Base-by-base conservation (phyloP, 768 basidiomycete genomes). In the Obba rivulosa region DNA sequence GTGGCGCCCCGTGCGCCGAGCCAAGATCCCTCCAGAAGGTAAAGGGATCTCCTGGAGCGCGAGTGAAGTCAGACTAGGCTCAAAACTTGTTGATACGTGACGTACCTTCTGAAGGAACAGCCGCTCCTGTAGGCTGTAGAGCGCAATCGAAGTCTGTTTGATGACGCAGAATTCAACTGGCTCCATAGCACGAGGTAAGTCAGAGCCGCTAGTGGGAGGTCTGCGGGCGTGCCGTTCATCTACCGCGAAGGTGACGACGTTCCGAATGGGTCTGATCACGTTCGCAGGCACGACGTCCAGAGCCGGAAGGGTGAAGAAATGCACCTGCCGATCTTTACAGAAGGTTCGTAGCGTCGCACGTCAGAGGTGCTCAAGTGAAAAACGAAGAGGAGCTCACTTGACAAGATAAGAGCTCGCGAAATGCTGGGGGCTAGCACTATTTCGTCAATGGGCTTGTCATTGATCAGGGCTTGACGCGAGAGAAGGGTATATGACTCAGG, bases 401-500 rank as follows among this genome's bases (percentile, higher is more conserved):
- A 87, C 41, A 88, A 71, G 17, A 97, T 75, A 31, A 95, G 70
- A 2, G 78, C 80, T 35, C 85, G 81, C 24, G 80, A 80, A 10
- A 95, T 78, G 56, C 79, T 81, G 1, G 90, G 87, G 9, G 91
- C 66, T 18, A 95, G 71, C 14, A 85, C 79, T 45, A 98, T 86
- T 50, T 87, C 83, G 45, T 91, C 88, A 14, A 95, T 73, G 2
- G 88, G 69, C 57, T 86, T 86, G 39, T 79, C 76, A 16, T 72
- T 78, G 4, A 87, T 80, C 3, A 92, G 61, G 3, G 71, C 73
- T 62, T 90, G 87, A 35, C 84, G 80, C 41, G 48, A 57, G 35
- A 61, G 49, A 16, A 62, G 56, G 18, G 48, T 49, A 45, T 64
- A 62, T 11, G 59, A 52, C 4, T 55, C 65, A 38, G 56, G 51